Evolutionary conservation across 306 rosid species (phyloP).

Genomic region (Castanospermum australe): DNA sequence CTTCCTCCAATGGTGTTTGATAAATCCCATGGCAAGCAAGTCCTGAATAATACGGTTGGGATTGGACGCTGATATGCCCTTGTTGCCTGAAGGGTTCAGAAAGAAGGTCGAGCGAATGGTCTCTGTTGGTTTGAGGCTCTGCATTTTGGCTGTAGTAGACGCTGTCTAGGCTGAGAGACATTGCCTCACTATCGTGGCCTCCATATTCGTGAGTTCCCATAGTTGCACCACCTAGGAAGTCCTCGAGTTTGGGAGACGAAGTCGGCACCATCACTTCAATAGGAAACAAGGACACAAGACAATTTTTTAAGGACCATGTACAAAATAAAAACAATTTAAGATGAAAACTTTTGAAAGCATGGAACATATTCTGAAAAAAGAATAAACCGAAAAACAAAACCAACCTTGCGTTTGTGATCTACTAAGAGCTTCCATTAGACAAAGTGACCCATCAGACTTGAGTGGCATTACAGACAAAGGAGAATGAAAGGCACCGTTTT

Average conservation of each 20-base stretch:
- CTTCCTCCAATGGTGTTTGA: slow-evolving; percentile 43
- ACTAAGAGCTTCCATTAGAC: slow-evolving; percentile 67
- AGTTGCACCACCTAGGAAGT: slow-evolving; percentile 76
- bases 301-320: neutral
- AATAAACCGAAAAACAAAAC: neutral
- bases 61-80: slow-evolving; percentile 28
- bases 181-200: slow-evolving; percentile 62
- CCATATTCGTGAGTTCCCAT: slow-evolving; percentile 57
- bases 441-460: slow-evolving; percentile 85
- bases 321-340: neutral
- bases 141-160: slow-evolving; percentile 54
- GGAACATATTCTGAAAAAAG: neutral
- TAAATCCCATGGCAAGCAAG: slow-evolving; percentile 43
- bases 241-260: slow-evolving; percentile 83
- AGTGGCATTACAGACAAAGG: slow-evolving; percentile 82
- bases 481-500: slow-evolving; percentile 48
- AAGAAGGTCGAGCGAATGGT: slow-evolving; percentile 37
- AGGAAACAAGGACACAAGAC: neutral
- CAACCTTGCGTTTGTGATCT: slow-evolving; percentile 67
- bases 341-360: neutral
- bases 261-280: slow-evolving; percentile 56
- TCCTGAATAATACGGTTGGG: slow-evolving; percentile 48
- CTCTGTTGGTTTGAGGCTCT: slow-evolving; percentile 33
- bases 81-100: slow-evolving; percentile 43
- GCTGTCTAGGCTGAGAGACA: slow-evolving; percentile 78